Base-by-base conservation (phyloP, 2,329 filamentous ascomycete species). In the Cadophora gregata region DNA sequence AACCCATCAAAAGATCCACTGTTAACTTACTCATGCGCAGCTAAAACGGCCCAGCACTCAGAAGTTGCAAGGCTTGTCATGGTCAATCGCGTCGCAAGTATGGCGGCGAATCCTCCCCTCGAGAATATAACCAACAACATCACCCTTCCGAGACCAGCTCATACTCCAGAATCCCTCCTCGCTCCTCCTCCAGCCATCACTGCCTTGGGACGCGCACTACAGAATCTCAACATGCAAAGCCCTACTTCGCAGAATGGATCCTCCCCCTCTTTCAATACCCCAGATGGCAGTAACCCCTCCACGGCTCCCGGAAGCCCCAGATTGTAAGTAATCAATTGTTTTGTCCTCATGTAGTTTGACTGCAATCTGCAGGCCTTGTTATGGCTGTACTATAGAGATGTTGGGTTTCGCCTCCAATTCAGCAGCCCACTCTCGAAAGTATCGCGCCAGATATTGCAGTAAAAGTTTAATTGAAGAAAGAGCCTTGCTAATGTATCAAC, bases 261-360 rank as follows among this genome's bases (percentile, higher is more conserved):
- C 33, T 60, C 58, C 50, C 56, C 59, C 56, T 27, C 36, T 0
- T 21, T 45, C 27, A 47, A 33, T 47, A 59, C 59, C 25, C 45
- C 55, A 12, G 19, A 53, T 33, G 50, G 25, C 48, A 76, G 73
- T 59, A 69, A 69, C 16, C 67, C 74, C 38, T 74, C 74, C 38
- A 75, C 73, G n/a, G 75, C 74, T 24, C 73, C 74, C n/a, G 68
- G 68, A 38, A 75, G 74, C 62, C 76, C 76, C 33, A 70, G 73
- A 75, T 63, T 78, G 76, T 78, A 67, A 74, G 72, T 70, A 31
- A 25, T n/a, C 36, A 36, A 31, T 21, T 42, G 31, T 38, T 2
- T 59, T 64, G 4, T 50, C 6, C 29, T 36, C n/a, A 25, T 33
- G 12, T n/a, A 45, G 45, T 27, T 64, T 7, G 16, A 14, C n/a